Percentiles rank a stretch among this genome's conserved stretches.
Conservation (phyloP, 2,329 filamentous ascomycete species). For the Monilinia polystroma region DNA sequence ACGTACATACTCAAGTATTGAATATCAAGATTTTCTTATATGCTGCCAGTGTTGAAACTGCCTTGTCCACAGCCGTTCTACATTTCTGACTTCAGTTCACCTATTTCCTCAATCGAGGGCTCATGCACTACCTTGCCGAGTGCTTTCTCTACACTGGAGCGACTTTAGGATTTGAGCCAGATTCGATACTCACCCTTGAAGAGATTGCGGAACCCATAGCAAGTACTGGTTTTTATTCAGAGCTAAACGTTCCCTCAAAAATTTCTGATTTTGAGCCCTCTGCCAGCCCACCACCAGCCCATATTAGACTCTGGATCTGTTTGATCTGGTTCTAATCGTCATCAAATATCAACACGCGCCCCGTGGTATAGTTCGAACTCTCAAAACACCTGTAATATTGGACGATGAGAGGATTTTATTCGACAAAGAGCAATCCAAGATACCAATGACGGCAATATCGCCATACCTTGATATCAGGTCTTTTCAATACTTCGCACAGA, state of each 20-base stretch:
- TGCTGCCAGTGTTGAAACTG: background rate
- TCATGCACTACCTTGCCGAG: conserved; percentile 12
- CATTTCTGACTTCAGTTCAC: background rate
- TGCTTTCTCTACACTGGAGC: conserved; percentile 9
- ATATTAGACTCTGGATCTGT: background rate
- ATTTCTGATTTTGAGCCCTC: background rate
- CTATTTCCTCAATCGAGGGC: background rate
- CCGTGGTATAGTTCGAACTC: background rate
- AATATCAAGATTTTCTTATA: background rate
- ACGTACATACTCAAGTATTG: background rate
- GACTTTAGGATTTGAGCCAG: conserved; percentile 3
- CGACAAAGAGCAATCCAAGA: conserved; percentile 2
- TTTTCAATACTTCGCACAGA: background rate
- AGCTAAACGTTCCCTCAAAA: background rate
- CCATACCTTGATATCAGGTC: conserved; percentile 10
- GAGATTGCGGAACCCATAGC: background rate
- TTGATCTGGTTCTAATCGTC: background rate
- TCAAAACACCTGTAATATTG: background rate
- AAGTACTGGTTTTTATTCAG: background rate
- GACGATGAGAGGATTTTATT: background rate
- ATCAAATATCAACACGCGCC: background rate
- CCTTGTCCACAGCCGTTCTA: background rate
- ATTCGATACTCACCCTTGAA: conserved; percentile 9
- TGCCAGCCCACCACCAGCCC: background rate
- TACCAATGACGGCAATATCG: conserved; percentile 17